These are phyloP conservation scores for Hyphodiscus sp. DNA, from an alignment of 2,329 filamentous ascomycete species.

Conservation along the genomic window DNA sequence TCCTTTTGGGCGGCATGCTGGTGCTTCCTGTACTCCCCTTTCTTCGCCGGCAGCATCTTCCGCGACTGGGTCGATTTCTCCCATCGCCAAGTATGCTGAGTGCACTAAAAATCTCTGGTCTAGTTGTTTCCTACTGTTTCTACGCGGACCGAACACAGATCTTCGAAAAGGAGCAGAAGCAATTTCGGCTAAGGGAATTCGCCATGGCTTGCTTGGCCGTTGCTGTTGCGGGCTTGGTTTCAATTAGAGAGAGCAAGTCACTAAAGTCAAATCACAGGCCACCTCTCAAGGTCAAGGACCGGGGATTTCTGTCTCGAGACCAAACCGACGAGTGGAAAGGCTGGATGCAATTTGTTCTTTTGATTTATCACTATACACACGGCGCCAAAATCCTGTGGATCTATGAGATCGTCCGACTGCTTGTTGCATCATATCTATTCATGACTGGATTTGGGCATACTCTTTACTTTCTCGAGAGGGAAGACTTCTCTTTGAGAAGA, in stretches of 20 bases:
- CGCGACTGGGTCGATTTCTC: conserved; percentile 13
- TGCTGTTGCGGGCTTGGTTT: conserved; percentile 28
- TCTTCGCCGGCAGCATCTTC: conserved; percentile 11
- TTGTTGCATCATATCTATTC: conserved; percentile 54
- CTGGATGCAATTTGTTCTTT: conserved; percentile 51
- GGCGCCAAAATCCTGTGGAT: conserved; percentile 43
- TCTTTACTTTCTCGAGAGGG: conserved; percentile 48
- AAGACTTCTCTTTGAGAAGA: conserved; percentile 50
- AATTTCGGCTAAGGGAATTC: conserved; percentile 34
- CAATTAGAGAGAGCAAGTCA: conserved; percentile 20
- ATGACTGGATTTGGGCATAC: conserved; percentile 57
- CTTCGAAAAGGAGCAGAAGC: conserved; percentile 45
- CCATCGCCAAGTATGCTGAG: conserved; percentile 14
- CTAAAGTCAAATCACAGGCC: neutral
- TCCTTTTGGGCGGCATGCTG: conserved; percentile 29
- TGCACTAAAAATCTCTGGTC: conserved; percentile 16
- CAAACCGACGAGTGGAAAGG: conserved; percentile 63
- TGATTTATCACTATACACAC: conserved; percentile 53
- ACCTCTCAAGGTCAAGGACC: conserved; percentile 15
- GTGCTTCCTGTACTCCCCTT: conserved; percentile 26
- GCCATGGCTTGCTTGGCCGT: conserved; percentile 23
- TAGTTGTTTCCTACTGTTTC: conserved; percentile 39
- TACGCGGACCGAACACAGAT: conserved; percentile 47
- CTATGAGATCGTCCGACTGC: conserved; percentile 48
- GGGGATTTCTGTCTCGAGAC: conserved; percentile 43